A percentile compares a stretch with the other conserved stretches of the same genome.
Conservation (phyloP, 2,329 filamentous ascomycete genomes). For the Cercospora brassicicola region DNA sequence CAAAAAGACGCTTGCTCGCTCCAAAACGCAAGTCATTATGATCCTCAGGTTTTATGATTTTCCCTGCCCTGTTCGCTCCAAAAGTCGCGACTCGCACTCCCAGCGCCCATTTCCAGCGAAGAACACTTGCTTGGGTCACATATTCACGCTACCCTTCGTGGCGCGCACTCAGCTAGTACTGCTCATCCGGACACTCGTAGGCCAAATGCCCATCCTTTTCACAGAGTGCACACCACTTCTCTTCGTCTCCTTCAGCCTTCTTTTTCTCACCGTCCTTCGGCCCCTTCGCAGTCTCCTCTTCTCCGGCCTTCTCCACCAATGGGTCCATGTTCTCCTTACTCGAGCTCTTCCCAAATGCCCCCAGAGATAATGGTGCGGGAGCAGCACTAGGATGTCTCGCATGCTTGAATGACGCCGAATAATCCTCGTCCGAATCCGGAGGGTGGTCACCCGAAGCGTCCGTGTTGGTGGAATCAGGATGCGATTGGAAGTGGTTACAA, state of each 20-base stretch:
- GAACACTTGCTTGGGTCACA: neutral
- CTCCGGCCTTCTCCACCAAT: conserved; percentile 13
- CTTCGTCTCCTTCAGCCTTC: conserved; percentile 52
- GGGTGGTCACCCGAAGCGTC: conserved; percentile 22
- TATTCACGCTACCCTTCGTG: neutral
- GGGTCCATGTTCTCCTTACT: conserved; percentile 26
- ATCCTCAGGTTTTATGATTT: neutral
- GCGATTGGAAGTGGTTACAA: conserved; percentile 58
- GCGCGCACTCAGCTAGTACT: conserved; percentile 34
- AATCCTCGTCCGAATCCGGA: conserved; percentile 13
- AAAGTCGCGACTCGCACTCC: neutral
- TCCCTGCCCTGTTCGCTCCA: neutral
- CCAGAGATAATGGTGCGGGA: conserved; percentile 20
- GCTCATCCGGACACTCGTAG: conserved; percentile 43
- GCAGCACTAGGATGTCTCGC: conserved; percentile 14
- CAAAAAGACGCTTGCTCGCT: neutral
- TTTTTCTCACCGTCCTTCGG: neutral
- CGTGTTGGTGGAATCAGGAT: conserved; percentile 14
- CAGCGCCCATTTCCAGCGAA: neutral
- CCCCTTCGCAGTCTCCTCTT: conserved; percentile 28
- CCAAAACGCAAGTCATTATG: neutral
- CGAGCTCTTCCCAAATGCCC: neutral
- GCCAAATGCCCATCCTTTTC: conserved; percentile 96
- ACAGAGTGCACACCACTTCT: conserved; percentile 96
- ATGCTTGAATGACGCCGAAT: conserved; percentile 10